Base-by-base conservation (phyloP, 1,139 yeast species). In the Debaryomyces coudertii region DNA sequence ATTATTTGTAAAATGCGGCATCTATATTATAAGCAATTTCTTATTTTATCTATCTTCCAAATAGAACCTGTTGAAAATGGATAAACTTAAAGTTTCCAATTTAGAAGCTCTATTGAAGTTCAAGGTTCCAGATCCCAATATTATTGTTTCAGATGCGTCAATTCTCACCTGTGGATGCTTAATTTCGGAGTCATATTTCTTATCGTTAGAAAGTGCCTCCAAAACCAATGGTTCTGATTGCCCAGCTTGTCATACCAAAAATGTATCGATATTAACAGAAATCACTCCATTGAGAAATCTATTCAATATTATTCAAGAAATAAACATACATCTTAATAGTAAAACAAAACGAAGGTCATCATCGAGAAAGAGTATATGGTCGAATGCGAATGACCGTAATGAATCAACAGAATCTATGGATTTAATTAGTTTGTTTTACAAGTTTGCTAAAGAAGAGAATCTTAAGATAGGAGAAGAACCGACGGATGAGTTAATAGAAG, bases 81-180 rank as follows among this genome's bases (percentile, higher is more conserved):
- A 68, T 36, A 58, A 54, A 47, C 53, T 61, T 27, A 62, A 57
- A 39, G 46, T 66, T 11, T 51, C 64, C 5, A 53, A 52, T 16
- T 61, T 73, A 40, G 75, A 69, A 47, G 53, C 58, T 25, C 59
- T 73, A 14, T 60, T 73, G 12, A 55, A 57, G 47, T 55, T 71
- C 23, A 66, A 66, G 0, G 71, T 51, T 20, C 45, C 47, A 22
- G 48, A 47, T 35, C 53, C 53, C 7, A 53, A 54, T n/a, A 57
- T 52, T 5, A 48, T 71, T 2, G 66, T 73, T 5, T 42, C 66
- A 9, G 90, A 85, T 62, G 76, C 82, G 5, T 71, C 82, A 1
- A 76, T 83, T 16, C 65, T 87, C 15, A 65, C 83, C 0, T 88
- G 95, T 65, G 93, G 95, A 0, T 87, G 95, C 63, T 63, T 87